Evolutionary conservation across 345 rosid genomes (phyloP), one percentile per base, ranked within the genome.

Genomic region (Pugionium cornutum): DNA sequence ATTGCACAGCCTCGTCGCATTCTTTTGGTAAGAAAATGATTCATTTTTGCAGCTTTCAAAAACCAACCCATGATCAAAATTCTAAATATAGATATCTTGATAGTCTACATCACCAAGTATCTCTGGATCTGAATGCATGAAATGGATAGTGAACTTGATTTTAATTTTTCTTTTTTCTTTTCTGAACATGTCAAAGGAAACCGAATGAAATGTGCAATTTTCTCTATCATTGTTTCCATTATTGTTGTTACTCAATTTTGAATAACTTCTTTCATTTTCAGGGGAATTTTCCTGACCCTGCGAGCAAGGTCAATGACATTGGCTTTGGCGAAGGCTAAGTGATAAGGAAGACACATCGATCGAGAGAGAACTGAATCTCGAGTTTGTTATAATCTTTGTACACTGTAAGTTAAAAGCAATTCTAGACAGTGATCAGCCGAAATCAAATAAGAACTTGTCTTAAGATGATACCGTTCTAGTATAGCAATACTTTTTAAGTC

Each of bases 231-330:
- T 34, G 6, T 34, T 46, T 34, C 0, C 26, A 9, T 6, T 33
- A n/a, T 30, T 43, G 4, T 39, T 8, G 32, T 5, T 31, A 53
- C 61, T 65, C 5, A 7, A 9, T 9, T 10, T 34, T n/a, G 18
- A 18, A 18, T 2, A 32, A 6, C 9, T 43, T 33, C 28, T 66
- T 43, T 36, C 39, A 52, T 57, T 68, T 79, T 41, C 89, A 88
- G 98, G 98, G 98, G 95, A 58, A 89, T 92, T 75, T 89, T 89
- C 81, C 81, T 92, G 67, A 92, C 87, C 59, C 79, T 92, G 9
- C 81, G 77, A 48, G 91, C 91, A 18, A 86, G 78, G 77, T 76
- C 97, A 43, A 64, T 72, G 83, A 73, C 89, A 9, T 70, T 86
- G 73, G 81, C 75, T 56, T 53, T 74, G 68, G 68, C 68, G 11